Conservation (phyloP, 108 stramenopile species). For the Cyclotella sp. region DNA sequence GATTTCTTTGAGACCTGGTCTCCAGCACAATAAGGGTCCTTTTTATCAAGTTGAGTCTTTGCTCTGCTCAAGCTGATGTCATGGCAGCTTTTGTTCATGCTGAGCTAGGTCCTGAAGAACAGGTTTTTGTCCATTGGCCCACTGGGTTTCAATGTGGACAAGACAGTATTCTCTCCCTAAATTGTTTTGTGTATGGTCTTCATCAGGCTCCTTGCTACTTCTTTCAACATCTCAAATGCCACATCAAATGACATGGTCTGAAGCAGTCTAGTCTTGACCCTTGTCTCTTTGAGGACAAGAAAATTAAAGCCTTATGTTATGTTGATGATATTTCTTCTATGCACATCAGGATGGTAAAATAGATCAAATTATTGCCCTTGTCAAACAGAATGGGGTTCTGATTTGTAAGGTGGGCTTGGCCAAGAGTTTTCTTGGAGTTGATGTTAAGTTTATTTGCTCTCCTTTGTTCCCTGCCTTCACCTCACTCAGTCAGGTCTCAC, state of each 20-base stretch:
- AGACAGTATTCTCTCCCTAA: neutral
- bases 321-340: neutral
- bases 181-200: neutral
- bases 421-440: conserved; percentile 45
- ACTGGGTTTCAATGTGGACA: neutral
- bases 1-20: neutral
- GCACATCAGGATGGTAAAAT: neutral
- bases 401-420: neutral
- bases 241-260: no score
- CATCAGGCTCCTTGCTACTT: no score
- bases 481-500: conserved; percentile 48
- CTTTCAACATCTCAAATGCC: no score
- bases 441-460: conserved; percentile 22
- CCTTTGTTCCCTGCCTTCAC: conserved; percentile 16
- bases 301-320: conserved; percentile 23
- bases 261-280: no score
- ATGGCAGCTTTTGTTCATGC: conserved; percentile 59
- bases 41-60: neutral
- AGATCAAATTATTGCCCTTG: neutral
- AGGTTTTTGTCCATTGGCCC: neutral
- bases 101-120: neutral
- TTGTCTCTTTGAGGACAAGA: neutral
- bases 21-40: no score
- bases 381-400: neutral
- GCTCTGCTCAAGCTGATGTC: conserved; percentile 31